phyloP scores from a whole-genome alignment of 192 early-diverging fungal genomes.

The Geranomyces variabilis region DNA sequence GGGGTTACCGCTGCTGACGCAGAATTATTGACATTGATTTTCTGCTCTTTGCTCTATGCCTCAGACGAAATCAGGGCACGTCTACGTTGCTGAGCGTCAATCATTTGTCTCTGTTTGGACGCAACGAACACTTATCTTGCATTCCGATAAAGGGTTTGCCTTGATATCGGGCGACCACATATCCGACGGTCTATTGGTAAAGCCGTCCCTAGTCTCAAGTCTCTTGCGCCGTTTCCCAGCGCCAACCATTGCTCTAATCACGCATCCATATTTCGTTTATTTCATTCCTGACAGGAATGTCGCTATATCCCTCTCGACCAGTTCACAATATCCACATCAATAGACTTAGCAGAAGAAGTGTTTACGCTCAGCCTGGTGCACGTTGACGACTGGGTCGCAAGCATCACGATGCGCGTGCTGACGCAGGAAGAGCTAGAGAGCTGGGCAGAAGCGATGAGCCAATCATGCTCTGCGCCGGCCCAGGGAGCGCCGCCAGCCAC shows the following conservation, averaged over 20 bases:
- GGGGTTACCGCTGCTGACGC: too few relatives aligned
- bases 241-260: not conserved
- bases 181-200: not conserved
- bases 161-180: not conserved
- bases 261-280: not conserved
- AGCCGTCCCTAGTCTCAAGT: not conserved
- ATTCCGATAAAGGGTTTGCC: constrained; percentile 9
- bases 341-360: not conserved
- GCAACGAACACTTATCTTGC: constrained; percentile 10
- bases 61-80: constrained; percentile 20
- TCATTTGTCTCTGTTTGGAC: constrained; percentile 18
- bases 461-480: not conserved
- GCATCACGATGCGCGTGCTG: not conserved
- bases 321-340: not conserved
- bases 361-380: not conserved
- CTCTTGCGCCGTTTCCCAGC: too few relatives aligned
- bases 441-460: not conserved
- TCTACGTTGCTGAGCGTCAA: constrained; percentile 8
- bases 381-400: not conserved
- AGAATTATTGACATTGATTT: too few relatives aligned
- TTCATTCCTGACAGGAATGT: not conserved
- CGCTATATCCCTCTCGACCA: not conserved
- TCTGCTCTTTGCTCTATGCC: too few relatives aligned
- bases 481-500: too few relatives aligned
- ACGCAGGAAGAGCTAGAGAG: not conserved